These are phyloP conservation scores for Monosporozyma unispora DNA, from an alignment of 805 yeast species.

Conservation along the genomic window DNA sequence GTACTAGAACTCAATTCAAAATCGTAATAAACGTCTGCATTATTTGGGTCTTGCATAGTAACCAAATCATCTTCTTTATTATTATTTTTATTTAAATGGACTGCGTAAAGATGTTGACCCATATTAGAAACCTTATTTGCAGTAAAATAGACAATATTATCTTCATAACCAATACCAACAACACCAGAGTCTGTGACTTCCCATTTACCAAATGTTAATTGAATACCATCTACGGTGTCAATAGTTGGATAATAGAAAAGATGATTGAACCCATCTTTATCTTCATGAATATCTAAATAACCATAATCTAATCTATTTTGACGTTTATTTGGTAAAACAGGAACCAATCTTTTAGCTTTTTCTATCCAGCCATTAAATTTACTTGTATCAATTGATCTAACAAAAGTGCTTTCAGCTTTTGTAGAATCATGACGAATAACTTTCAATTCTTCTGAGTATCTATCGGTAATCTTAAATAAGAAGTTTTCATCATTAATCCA, in stretches of 20 bases:
- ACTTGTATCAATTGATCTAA: constrained; percentile 37
- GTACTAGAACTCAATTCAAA: constrained; percentile 50
- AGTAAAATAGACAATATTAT: constrained; percentile 42
- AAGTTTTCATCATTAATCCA: constrained; percentile 48
- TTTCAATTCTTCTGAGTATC: constrained; percentile 49
- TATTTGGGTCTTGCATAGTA: constrained; percentile 16
- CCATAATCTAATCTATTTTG: constrained; percentile 35
- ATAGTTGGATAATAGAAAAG: constrained; percentile 50
- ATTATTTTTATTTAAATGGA: constrained; percentile 27
- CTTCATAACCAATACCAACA: constrained; percentile 39
- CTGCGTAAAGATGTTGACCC: constrained; percentile 52
- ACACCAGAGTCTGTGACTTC: constrained; percentile 42
- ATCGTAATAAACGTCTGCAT: constrained; percentile 30
- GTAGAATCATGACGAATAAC: constrained; percentile 37
- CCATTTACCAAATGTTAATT: constrained; percentile 41
- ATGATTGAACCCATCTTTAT: constrained; percentile 48
- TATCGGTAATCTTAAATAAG: constrained; percentile 51
- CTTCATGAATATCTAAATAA: constrained; percentile 53
- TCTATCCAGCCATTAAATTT: constrained; percentile 52
- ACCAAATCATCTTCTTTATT: constrained; percentile 7
- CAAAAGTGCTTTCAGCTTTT: constrained; percentile 27
- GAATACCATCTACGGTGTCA: constrained; percentile 32
- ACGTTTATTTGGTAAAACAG: constrained; percentile 31
- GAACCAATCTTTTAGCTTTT: constrained; percentile 35
- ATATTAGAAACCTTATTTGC: constrained; percentile 40